Base-by-base conservation (phyloP, 2,329 filamentous ascomycete species). In the Mycocentrospora acerina region DNA sequence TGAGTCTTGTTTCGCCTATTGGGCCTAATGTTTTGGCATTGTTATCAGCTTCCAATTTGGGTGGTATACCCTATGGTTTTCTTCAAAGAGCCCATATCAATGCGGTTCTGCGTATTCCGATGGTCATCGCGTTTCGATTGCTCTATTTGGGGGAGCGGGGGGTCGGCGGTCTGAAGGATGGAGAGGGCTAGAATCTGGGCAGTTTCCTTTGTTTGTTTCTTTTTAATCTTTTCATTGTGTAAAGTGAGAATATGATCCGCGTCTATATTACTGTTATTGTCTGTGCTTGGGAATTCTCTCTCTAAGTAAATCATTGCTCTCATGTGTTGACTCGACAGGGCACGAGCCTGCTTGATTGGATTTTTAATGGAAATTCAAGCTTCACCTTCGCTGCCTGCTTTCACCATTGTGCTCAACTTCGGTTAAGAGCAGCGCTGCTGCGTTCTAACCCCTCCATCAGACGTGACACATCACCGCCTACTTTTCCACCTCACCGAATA, bases 21-120 rank as follows among this genome's bases (percentile, higher is more conserved):
- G 19, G 40, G 54, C 40, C 49, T 53, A 48, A 48, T 55, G 44
- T 49, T 43, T 52, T 52, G 40, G 44, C 26, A 34, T 40, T 39
- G 11, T 28, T 36, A 27, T 10, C 25, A 24, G 18, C 29, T 16
- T 18, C 10, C n/a, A 19, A 8, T 3, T n/a, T n/a, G 12, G 32
- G 15, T 11, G 15, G 24, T 15, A 38, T 34, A 37, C 32, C 31
- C 35, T 22, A 35, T 35, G 35, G 32, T 35, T 7, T 28, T 9
- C 11, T 32, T 35, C 35, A 28, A 17, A 31, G 18, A 28, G 27
- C 15, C 12, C 13, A 14, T 24, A 32, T 7, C 13, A 27, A 9
- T 18, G 14, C 25, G 15, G 24, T 10, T 18, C 9, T 14, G 10
- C 26, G 29, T 15, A 24, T 30, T 8, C 25, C 24, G 25, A 9